Conservation (phyloP, 1,139 yeast genomes). For the Lodderomyces margitis region DNA sequence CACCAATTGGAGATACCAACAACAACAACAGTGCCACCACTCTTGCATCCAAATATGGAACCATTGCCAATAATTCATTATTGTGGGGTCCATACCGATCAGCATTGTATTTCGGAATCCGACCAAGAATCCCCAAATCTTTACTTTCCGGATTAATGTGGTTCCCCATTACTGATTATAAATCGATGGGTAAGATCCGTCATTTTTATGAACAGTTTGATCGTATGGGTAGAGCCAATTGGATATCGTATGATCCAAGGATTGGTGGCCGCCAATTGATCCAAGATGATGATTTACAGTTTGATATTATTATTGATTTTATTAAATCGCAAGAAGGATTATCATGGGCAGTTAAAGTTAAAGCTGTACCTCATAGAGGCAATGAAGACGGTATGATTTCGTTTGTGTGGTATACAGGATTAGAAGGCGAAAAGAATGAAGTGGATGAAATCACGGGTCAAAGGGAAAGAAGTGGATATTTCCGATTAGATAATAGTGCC, state of each 20-base stretch:
- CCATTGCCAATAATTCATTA: slow-evolving; percentile 34
- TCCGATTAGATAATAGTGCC: slow-evolving; percentile 30
- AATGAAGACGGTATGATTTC: slow-evolving; percentile 53
- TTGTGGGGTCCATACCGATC: slow-evolving; percentile 95
- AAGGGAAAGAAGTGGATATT: slow-evolving; percentile 24
- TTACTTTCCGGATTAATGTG: slow-evolving; percentile 84
- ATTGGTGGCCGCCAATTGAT: slow-evolving; percentile 81
- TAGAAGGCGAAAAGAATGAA: slow-evolving; percentile 54
- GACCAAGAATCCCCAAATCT: slow-evolving; percentile 79
- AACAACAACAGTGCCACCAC: background rate
- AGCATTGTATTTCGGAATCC: slow-evolving; percentile 78
- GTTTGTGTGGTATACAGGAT: slow-evolving; percentile 73
- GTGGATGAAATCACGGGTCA: slow-evolving; percentile 16
- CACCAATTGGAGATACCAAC: no score
- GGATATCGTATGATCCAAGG: slow-evolving; percentile 87
- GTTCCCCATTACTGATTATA: slow-evolving; percentile 66
- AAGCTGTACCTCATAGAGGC: slow-evolving; percentile 58
- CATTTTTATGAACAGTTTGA: slow-evolving; percentile 81
- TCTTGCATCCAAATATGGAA: slow-evolving; percentile 19
- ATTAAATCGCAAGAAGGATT: slow-evolving; percentile 71
- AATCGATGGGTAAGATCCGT: slow-evolving; percentile 62
- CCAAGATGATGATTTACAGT: slow-evolving; percentile 60
- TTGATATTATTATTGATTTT: slow-evolving; percentile 68
- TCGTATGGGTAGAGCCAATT: slow-evolving; percentile 72
- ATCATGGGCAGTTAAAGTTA: slow-evolving; percentile 74